These are phyloP conservation scores for Aspergillus amoenus DNA, from an alignment of 2,329 filamentous ascomycete genomes.

Conservation along the genomic window DNA sequence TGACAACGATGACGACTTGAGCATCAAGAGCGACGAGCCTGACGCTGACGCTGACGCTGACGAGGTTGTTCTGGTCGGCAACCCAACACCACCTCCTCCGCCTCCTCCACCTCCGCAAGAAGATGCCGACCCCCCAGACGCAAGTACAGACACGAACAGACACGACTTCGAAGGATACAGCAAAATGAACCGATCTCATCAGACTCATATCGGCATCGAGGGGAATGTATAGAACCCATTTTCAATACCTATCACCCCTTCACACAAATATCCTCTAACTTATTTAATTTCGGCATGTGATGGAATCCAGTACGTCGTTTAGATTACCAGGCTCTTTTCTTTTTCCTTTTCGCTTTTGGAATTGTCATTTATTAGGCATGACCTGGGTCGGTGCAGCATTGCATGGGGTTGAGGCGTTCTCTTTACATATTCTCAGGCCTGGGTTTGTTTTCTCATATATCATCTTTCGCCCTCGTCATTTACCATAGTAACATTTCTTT, in stretches of 20 bases:
- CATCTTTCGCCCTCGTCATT: background rate
- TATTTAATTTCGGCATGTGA: background rate
- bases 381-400: constrained; percentile 12
- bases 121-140: background rate
- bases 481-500: background rate
- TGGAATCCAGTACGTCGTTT: background rate
- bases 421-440: constrained; percentile 1
- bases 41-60: constrained; percentile 8
- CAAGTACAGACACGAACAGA: constrained; percentile 8
- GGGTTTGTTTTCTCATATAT: background rate
- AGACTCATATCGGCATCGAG: constrained; percentile 27
- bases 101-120: constrained; percentile 32
- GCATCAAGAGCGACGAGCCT: constrained; percentile 17
- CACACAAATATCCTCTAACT: background rate
- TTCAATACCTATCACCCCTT: constrained; percentile 1
- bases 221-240: constrained; percentile 20
- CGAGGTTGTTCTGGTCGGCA: constrained; percentile 19
- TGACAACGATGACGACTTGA: constrained; percentile 21
- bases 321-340: background rate
- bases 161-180: constrained; percentile 8
- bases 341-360: background rate
- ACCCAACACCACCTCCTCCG: constrained; percentile 27
- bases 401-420: constrained; percentile 8
- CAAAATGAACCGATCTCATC: constrained; percentile 17
- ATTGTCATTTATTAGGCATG: background rate